Conservation (phyloP, 805 yeast genomes). For the Starmerella floris region DNA sequence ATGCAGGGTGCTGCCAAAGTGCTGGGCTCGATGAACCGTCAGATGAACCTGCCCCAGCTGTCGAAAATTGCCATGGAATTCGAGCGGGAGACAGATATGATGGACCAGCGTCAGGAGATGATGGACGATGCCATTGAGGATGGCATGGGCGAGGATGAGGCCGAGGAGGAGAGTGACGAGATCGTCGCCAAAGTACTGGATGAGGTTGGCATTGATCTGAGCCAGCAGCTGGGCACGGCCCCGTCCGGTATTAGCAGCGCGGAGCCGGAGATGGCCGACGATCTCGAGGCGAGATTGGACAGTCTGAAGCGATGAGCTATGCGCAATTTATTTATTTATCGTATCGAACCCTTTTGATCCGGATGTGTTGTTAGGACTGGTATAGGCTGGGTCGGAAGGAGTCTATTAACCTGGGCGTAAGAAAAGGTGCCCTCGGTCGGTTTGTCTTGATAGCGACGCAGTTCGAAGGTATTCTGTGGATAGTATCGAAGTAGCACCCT, state of each 20-base stretch:
- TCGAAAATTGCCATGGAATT: constrained; percentile 89
- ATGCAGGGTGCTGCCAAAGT: constrained; percentile 88
- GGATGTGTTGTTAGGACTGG: no score
- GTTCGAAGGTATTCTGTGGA: no score
- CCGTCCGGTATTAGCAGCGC: constrained; percentile 37
- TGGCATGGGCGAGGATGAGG: constrained; percentile 80
- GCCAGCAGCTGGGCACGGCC: constrained; percentile 35
- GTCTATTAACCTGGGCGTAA: not conserved
- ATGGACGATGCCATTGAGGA: constrained; percentile 98
- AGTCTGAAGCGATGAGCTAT: constrained; percentile 55
- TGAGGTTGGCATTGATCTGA: constrained; percentile 84
- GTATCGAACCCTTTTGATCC: no score
- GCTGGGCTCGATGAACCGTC: constrained; percentile 72
- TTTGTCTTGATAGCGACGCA: no score
- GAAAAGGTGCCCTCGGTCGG: no score
- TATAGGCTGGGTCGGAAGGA: no score
- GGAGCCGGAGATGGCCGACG: constrained; percentile 50
- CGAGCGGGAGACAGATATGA: constrained; percentile 82
- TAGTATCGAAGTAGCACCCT: no score
- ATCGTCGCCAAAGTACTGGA: constrained; percentile 84
- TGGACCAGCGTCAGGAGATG: constrained; percentile 98
- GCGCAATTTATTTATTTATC: no score
- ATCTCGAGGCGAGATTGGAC: constrained; percentile 75
- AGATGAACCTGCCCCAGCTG: constrained; percentile 81
- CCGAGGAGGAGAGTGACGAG: constrained; percentile 71